Evolutionary conservation across 345 rosid species (phyloP), one percentile per base, ranked within the genome.

Genomic region (Gossypium herbaceum): DNA sequence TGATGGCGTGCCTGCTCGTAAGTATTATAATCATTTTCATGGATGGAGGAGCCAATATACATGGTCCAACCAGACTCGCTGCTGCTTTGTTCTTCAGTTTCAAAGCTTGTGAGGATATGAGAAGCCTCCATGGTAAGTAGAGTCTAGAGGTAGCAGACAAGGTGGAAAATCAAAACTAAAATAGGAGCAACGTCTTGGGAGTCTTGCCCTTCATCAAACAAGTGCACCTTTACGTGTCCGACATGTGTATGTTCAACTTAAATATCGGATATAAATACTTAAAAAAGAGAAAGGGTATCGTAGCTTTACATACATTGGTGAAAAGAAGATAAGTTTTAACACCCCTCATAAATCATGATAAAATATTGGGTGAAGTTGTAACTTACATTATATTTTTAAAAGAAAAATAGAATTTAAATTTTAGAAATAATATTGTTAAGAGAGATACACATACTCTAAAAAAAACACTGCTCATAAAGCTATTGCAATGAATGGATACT

Each of bases 21-120:
- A 8, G 22, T 39, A 17, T 63, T 9, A n/a, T 1, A n/a, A 48
- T 77, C 68, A 51, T 75, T 79, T 73, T 73, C 83, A 54, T 73
- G 79, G 74, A 76, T 64, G 57, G 80, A 81, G 19, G 88, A 86
- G 71, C 84, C 88, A 82, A 90, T 82, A 73, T 87, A 88, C 82
- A 76, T 81, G 76, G 94, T 88, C 91, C 94, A 90, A 15, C 91
- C 90, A 72, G 94, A 86, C 72, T 85, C 91, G 66, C 83, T 82
- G 74, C 86, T 83, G 65, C 81, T 80, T 77, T 79, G 63, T 74
- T 82, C 85, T 81, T 84, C 88, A 70, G 60, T 78, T 64, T 64
- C 69, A 20, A 41, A 17, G 45, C 64, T 74, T 57, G 84, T 85
- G 73, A 78, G 77, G 71, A 61, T 76, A 25, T 72, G 62, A 34